Evolutionary conservation across 768 basidiomycete genomes (phyloP).

Genomic region (Auricularia sp.): DNA sequence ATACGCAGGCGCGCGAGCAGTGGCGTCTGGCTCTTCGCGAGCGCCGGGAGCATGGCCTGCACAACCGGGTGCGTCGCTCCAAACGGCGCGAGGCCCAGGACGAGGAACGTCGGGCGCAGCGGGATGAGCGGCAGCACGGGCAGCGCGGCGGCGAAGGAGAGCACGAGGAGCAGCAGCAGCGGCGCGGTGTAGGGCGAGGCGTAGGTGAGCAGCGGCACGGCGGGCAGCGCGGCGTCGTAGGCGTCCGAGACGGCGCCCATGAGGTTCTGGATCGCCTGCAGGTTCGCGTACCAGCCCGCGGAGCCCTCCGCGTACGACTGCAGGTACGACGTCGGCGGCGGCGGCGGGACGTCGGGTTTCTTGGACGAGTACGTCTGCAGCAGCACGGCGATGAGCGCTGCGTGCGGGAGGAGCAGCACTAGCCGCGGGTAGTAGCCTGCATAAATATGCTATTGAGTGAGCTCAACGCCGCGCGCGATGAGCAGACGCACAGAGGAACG

Average conservation of each 20-base stretch:
- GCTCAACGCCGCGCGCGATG: neutral
- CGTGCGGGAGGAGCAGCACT: conserved; percentile 59
- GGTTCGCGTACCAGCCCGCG: conserved; percentile 75
- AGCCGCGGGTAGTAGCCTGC: conserved; percentile 71
- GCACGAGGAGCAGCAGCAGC: conserved; percentile 39
- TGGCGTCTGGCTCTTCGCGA: conserved; percentile 21
- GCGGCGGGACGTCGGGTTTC: conserved; percentile 18
- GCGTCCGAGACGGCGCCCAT: conserved; percentile 75
- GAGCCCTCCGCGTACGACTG: conserved; percentile 45
- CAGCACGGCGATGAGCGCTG: conserved; percentile 51
- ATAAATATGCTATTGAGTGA: neutral
- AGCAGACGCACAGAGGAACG: conserved; percentile 60
- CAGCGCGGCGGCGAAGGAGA: conserved; percentile 29
- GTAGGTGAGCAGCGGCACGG: conserved; percentile 41
- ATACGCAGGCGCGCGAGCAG: conserved; percentile 19
- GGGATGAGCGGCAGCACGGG: conserved; percentile 26
- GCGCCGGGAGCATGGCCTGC: conserved; percentile 21
- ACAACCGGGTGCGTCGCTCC: conserved; percentile 42
- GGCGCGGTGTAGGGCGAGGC: conserved; percentile 43
- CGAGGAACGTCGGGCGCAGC: conserved; percentile 17
- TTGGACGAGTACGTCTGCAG: conserved; percentile 40
- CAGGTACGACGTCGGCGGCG: conserved; percentile 19
- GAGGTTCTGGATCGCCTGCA: conserved; percentile 84
- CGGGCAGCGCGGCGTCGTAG: conserved; percentile 43
- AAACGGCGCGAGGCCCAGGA: conserved; percentile 43